Evolutionary conservation across 2,329 filamentous ascomycete genomes (phyloP), one percentile per base, ranked within the genome.

Genomic region (Monilinia aucupariae): DNA sequence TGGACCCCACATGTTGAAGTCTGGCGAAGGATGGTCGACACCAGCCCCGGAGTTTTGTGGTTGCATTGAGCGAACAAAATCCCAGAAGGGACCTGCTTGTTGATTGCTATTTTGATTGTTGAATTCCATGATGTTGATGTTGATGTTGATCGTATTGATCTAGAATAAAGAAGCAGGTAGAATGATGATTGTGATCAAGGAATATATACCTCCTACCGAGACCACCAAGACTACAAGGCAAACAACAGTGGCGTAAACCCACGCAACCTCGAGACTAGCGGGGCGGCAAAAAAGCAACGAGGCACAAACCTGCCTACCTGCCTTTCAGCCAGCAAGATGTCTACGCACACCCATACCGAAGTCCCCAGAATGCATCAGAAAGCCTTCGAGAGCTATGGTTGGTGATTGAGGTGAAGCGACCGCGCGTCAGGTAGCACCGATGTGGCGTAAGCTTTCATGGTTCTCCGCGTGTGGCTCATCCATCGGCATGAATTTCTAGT

Each of bases 51-150:
- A 51, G 22, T 60, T 63, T 67, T 68, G 27, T 63, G 64, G 53
- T 58, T 71, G 67, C 62, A 71, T 67, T 30, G 66, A 62, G 67
- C 67, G 65, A 47, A 70, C 58, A 49, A 70, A 73, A 55, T 71
- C 69, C 71, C 71, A 73, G 43, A 73, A 73, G 27, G 71, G 66
- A 62, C 63, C 59, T 66, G 54, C 25, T 59, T 50, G 39, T 50
- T 63, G 54, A 48, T 53, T 52, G 30, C 41, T 63, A 22, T 37
- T 72, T 63, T 70, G 68, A 58, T 71, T 69, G 63, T 70, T 70
- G 65, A 71, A 71, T 66, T 69, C 68, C 70, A 72, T 72, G 47
- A 54, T 69, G 60, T 58, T 68, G 49, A 61, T 66, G 50, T 64
- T 59, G 59, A 63, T 65, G 48, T 37, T 49, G 32, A 49, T 55